Evolutionary conservation across 2,329 filamentous ascomycete species (phyloP).

Genomic region (Neospermospora avenae): DNA sequence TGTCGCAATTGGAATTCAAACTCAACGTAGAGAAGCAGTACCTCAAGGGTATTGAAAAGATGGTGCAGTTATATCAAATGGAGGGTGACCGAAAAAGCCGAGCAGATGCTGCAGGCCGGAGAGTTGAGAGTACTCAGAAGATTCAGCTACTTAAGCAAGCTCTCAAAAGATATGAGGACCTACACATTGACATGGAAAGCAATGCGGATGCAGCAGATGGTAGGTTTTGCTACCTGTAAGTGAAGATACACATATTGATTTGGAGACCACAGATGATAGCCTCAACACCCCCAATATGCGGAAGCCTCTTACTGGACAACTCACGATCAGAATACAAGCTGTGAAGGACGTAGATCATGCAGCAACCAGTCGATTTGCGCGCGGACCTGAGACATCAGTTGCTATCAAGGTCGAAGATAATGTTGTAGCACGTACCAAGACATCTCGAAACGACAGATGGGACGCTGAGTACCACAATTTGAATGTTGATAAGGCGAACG

Average conservation of each 20-base stretch:
- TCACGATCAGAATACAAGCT: slow-evolving; percentile 80
- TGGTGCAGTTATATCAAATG: slow-evolving; percentile 96
- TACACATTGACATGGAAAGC: slow-evolving; percentile 88
- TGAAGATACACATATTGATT: slow-evolving; percentile 10
- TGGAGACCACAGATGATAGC: slow-evolving; percentile 72
- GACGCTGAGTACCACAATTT: slow-evolving; percentile 87
- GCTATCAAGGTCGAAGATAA: slow-evolving; percentile 96
- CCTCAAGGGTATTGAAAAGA: slow-evolving; percentile 97
- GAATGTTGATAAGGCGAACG: slow-evolving; percentile 96
- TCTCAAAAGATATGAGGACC: slow-evolving; percentile 92
- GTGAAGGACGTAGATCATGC: slow-evolving; percentile 95
- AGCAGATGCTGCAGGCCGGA: slow-evolving; percentile 82
- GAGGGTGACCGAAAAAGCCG: slow-evolving; percentile 96
- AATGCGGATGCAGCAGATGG: slow-evolving; percentile 74
- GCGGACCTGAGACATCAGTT: slow-evolving; percentile 92
- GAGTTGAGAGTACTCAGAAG: slow-evolving; percentile 96
- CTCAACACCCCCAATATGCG: slow-evolving; percentile 92
- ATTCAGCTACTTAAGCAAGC: slow-evolving; percentile 94
- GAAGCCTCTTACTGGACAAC: slow-evolving; percentile 90
- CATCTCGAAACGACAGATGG: slow-evolving; percentile 85
- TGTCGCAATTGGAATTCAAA: slow-evolving; percentile 98
- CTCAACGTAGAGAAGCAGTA: slow-evolving; percentile 98
- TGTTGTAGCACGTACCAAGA: slow-evolving; percentile 81
- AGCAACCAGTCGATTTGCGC: slow-evolving; percentile 75
- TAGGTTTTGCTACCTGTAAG: slow-evolving; percentile 39